Conservation (phyloP, 257 asterid species). For the Hygrophila difformis region DNA sequence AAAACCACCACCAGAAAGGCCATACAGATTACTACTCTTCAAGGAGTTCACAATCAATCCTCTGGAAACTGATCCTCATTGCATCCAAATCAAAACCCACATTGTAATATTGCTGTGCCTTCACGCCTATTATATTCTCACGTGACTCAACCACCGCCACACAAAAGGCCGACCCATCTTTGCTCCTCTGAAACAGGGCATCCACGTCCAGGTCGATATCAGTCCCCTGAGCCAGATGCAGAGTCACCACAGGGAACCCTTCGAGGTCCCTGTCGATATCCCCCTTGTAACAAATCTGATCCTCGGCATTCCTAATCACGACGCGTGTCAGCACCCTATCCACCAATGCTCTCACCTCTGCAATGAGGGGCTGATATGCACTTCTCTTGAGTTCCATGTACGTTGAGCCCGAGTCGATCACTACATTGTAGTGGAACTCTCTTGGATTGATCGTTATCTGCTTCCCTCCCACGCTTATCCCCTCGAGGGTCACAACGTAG, state of each 20-base stretch:
- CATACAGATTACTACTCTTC: constrained; percentile 8
- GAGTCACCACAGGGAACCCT: constrained; percentile 17
- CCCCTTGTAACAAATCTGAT: constrained; percentile 9
- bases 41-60: constrained; percentile 16
- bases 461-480: constrained; percentile 18
- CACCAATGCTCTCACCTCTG: not conserved
- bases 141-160: constrained; percentile 4
- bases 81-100: constrained; percentile 20
- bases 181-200: constrained; percentile 6
- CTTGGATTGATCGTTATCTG: not conserved
- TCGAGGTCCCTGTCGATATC: constrained; percentile 8
- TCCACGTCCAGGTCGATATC: constrained; percentile 13
- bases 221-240: constrained; percentile 14
- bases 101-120: constrained; percentile 19
- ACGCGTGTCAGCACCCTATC: not conserved
- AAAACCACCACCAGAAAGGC: not conserved
- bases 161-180: constrained; percentile 12
- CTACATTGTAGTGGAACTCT: constrained; percentile 4
- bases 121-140: constrained; percentile 13
- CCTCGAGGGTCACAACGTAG: constrained; percentile 12
- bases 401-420: constrained; percentile 11
- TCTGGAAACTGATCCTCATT: constrained; percentile 19
- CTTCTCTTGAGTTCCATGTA: not conserved
- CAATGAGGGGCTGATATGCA: constrained; percentile 13
- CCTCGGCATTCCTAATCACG: not conserved